These are phyloP conservation scores for Gyrodon lividus DNA, from an alignment of 768 basidiomycete genomes.

Conservation along the genomic window DNA sequence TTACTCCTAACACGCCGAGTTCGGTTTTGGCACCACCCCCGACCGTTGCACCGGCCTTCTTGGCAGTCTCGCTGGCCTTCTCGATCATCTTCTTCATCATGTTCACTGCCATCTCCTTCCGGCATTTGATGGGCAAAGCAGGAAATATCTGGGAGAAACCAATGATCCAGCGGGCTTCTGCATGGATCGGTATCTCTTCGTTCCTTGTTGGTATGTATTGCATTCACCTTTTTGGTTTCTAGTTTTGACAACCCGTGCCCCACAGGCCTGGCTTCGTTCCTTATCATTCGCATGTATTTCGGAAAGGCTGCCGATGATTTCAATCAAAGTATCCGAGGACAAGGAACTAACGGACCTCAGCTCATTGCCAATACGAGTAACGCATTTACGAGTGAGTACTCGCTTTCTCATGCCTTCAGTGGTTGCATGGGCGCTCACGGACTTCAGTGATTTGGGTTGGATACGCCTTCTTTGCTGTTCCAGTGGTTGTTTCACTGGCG, in stretches of 20 bases:
- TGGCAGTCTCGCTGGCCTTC: constrained; percentile 58
- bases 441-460: constrained; percentile 73
- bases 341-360: constrained; percentile 53
- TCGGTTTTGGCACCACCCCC: constrained; percentile 60
- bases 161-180: constrained; percentile 52
- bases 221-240: background rate
- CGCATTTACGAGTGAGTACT: constrained; percentile 67
- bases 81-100: constrained; percentile 62
- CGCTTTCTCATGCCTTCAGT: background rate
- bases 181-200: constrained; percentile 77
- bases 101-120: constrained; percentile 65
- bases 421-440: background rate
- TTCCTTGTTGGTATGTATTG: constrained; percentile 62
- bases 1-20: constrained; percentile 56
- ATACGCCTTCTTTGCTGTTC: constrained; percentile 71
- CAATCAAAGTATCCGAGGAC: constrained; percentile 56
- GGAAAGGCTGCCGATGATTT: constrained; percentile 79
- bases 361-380: constrained; percentile 65
- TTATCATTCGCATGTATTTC: constrained; percentile 78
- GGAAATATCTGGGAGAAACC: constrained; percentile 54
- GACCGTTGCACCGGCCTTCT: constrained; percentile 58
- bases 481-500: constrained; percentile 64
- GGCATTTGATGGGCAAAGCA: constrained; percentile 59
- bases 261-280: constrained; percentile 64
- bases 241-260: background rate